A percentile compares a stretch with the other conserved stretches of the same genome.
phyloP scores from a whole-genome alignment of 257 asterid species.

The Petunia axillaris region DNA sequence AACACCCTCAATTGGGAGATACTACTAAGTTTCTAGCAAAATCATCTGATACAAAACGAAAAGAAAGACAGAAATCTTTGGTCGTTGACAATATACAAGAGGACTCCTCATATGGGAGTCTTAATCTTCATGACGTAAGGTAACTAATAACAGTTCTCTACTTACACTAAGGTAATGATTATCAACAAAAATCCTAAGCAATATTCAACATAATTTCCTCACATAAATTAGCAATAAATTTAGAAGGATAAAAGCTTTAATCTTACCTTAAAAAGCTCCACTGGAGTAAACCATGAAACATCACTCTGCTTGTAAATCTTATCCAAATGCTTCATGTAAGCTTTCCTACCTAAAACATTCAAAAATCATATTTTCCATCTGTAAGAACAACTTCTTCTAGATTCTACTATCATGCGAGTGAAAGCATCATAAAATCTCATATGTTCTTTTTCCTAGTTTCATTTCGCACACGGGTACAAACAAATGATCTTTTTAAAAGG shows the following conservation, averaged over 20 bases:
- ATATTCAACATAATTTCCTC: neutral
- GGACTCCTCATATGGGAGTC: neutral
- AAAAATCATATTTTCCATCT: neutral
- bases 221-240: neutral
- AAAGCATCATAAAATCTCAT: slow-evolving; percentile 8
- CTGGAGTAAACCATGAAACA: slow-evolving; percentile 97
- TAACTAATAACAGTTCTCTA: neutral
- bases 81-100: neutral
- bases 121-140: neutral
- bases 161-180: neutral
- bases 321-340: slow-evolving; percentile 80
- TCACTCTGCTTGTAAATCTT: slow-evolving; percentile 88
- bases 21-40: neutral
- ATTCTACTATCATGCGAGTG: neutral
- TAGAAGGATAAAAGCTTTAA: slow-evolving; percentile 1
- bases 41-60: neutral
- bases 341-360: slow-evolving; percentile 69
- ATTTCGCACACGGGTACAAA: neutral
- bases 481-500: too few relatives aligned
- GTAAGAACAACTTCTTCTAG: neutral
- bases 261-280: slow-evolving; percentile 92
- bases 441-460: neutral
- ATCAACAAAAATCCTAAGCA: neutral
- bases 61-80: neutral
- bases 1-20: neutral